These are phyloP conservation scores for Microbotryum lychnidis-dioicae DNA, from an alignment of 1,284 basidiomycete species.

Conservation along the genomic window DNA sequence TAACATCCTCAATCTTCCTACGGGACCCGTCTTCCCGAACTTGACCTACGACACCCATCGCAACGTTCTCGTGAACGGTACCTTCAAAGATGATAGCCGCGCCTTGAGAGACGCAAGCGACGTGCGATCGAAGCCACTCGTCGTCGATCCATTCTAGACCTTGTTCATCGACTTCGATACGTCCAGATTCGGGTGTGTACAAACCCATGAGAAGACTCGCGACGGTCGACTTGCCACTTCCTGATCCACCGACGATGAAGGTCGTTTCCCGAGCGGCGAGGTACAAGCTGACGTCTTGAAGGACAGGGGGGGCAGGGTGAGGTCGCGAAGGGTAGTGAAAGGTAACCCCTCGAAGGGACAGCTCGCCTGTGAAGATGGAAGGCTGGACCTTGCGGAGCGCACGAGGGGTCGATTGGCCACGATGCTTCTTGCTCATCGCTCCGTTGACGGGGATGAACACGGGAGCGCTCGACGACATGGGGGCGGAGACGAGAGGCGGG, in stretches of 20 bases:
- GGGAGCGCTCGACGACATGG: slow-evolving; percentile 13
- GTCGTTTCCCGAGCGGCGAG: slow-evolving; percentile 79
- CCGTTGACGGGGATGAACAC: slow-evolving; percentile 20
- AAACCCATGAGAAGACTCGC: slow-evolving; percentile 71
- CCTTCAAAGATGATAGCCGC: slow-evolving; percentile 70
- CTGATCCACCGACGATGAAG: slow-evolving; percentile 84
- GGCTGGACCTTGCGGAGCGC: slow-evolving; percentile 35
- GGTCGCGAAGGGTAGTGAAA: slow-evolving; percentile 83
- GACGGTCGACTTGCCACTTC: slow-evolving; percentile 88
- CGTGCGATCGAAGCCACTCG: slow-evolving; percentile 60
- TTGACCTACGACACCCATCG: slow-evolving; percentile 59
- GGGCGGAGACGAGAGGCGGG: slow-evolving; percentile 7
- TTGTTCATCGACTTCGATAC: slow-evolving; percentile 72
- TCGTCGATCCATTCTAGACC: slow-evolving; percentile 66
- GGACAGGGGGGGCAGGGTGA: slow-evolving; percentile 43
- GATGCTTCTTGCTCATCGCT: background rate
- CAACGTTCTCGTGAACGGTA: slow-evolving; percentile 80
- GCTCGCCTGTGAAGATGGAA: slow-evolving; percentile 53
- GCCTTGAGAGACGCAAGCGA: slow-evolving; percentile 69
- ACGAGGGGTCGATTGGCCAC: slow-evolving; percentile 4
- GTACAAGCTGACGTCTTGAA: slow-evolving; percentile 59
- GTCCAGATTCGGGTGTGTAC: slow-evolving; percentile 49
- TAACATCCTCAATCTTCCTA: slow-evolving; percentile 46
- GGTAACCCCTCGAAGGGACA: slow-evolving; percentile 64
- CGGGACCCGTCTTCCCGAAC: slow-evolving; percentile 36